These are phyloP conservation scores for Solanum verrucosum DNA, from an alignment of 257 asterid genomes.

Conservation along the genomic window DNA sequence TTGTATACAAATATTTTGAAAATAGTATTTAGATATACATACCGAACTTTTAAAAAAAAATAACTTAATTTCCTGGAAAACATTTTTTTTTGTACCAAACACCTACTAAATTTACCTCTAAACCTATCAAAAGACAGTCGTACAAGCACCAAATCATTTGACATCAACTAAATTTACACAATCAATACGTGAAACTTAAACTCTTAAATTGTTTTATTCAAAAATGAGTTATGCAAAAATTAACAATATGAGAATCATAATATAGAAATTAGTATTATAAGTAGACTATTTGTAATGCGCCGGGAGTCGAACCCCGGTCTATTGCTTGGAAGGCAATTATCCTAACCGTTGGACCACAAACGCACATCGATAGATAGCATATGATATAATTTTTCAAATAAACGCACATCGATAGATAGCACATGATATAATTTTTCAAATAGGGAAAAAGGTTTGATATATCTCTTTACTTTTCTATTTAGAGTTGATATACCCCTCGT, in stretches of 20 bases:
- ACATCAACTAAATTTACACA: neutral
- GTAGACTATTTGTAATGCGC: neutral
- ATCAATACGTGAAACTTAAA: neutral
- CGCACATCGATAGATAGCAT: neutral
- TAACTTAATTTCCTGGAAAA: too few relatives aligned
- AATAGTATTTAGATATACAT: too few relatives aligned
- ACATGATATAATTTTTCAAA: too few relatives aligned
- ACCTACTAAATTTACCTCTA: neutral
- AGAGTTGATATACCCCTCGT: too few relatives aligned
- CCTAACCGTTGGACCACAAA: constrained; percentile 92
- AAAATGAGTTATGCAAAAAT: too few relatives aligned
- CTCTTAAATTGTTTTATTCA: neutral
- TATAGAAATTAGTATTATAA: too few relatives aligned
- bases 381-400: neutral
- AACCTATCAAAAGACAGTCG: neutral
- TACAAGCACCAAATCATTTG: neutral
- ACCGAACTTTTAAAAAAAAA: too few relatives aligned
- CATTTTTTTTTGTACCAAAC: neutral
- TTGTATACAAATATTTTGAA: too few relatives aligned
- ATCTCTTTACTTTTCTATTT: too few relatives aligned
- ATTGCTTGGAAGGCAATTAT: constrained; percentile 99
- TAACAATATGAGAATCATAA: too few relatives aligned
- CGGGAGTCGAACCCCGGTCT: constrained; percentile 87
- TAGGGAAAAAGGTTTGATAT: too few relatives aligned
- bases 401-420: neutral